A percentile compares a stretch with the other conserved stretches of the same genome.
Conservation (phyloP, 2,329 filamentous ascomycete genomes). For the Talaromyces sp. region DNA sequence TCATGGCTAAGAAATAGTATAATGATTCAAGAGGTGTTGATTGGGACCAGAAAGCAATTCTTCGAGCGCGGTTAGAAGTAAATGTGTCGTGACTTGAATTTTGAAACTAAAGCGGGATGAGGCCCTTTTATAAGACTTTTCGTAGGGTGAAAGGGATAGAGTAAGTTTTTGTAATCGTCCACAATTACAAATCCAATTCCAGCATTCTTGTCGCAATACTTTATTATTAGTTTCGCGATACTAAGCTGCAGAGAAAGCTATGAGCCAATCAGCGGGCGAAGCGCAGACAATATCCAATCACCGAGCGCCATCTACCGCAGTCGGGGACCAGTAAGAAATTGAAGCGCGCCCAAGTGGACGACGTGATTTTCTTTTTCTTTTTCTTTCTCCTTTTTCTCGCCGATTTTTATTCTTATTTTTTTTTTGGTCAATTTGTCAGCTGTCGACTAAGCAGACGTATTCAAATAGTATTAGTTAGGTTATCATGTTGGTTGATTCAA, state of each 20-base stretch:
- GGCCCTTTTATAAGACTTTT: background rate
- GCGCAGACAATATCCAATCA: background rate
- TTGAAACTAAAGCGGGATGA: background rate
- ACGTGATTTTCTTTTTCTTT: background rate
- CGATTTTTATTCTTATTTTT: background rate
- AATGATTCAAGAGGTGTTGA: background rate
- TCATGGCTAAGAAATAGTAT: background rate
- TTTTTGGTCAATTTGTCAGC: conserved; percentile 1
- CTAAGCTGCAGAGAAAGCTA: background rate
- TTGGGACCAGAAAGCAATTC: background rate
- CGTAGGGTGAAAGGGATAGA: background rate
- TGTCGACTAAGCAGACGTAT: background rate
- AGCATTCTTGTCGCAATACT: background rate
- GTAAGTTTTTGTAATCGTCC: background rate
- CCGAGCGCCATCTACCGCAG: background rate
- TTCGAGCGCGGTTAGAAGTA: background rate
- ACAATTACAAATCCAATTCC: background rate
- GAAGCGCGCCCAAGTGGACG: background rate
- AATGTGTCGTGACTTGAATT: background rate
- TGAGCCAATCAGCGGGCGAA: background rate
- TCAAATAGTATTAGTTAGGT: no score
- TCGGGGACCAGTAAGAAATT: background rate
- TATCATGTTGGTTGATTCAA: no score
- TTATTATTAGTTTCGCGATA: background rate
- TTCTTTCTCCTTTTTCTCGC: background rate